Evolutionary conservation across 208 protist genomes (phyloP), one percentile per base, ranked within the genome.

Genomic region (Naegleria fowleri): DNA sequence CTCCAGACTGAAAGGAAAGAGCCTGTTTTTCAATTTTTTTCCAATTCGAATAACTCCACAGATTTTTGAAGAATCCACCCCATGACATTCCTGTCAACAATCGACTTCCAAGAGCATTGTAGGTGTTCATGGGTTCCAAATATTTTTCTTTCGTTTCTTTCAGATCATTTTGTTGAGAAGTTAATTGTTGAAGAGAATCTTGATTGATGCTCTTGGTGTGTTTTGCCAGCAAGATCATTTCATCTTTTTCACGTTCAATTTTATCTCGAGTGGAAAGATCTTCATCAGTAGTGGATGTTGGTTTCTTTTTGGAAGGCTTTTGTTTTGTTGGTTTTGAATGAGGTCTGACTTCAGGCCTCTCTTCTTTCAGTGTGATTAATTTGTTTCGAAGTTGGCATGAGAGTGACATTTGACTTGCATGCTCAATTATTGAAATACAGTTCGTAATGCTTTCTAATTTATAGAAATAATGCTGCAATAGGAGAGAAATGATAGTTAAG

Each of bases 61-160:
- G 36, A 33, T 79, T 79, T 79, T 79, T 79, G n/a, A 33, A 11
- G 2, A 79, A 36, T 36, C 67, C 67, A 36, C 29, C 16, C 67
- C 67, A 79, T 36, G 67, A 79, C 67, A 79, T 79, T 79, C 67
- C 67, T 36, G 67, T 79, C 16, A 79, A n/a, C n/a, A 79, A 79
- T 79, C 29, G 16, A 79, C 29, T 79, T 36, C 67, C 29, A 36
- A 79, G 29, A 36, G 16, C 19, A 33, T 79, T 79, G n/a, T 79
- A 79, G 0, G 16, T 33, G 4, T 36, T 79, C 6, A 79, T 79
- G 29, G 67, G 67, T 33, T 79, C 67, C 9, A 79, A 79, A 79
- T 79, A 79, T 36, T 79, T 79, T 33, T 79, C 67, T 33, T 79
- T 79, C 1, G 29, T 79, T 33, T 79, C 67, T 79, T 79, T 79